Conservation (phyloP, 441 rosid species). For the Gossypium aridum region DNA sequence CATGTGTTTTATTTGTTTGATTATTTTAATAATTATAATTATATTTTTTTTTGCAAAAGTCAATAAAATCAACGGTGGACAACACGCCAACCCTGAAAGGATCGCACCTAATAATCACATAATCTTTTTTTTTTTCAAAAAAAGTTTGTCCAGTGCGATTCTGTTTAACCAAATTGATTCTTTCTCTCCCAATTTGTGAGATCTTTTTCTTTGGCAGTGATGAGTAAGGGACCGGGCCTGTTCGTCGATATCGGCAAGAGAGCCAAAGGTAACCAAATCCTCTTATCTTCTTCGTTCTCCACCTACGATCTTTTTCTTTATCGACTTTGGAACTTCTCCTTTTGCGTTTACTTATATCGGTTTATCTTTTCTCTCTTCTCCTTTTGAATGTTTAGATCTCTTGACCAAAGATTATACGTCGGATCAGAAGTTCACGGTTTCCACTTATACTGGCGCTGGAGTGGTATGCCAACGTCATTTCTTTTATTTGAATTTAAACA, state of each 20-base stretch:
- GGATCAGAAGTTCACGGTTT: conserved; percentile 65
- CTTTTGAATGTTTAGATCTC: conserved; percentile 42
- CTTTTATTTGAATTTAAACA: neutral
- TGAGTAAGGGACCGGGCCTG: conserved; percentile 72
- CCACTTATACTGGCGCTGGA: conserved; percentile 51
- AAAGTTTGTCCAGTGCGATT: neutral
- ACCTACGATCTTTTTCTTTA: conserved; percentile 7
- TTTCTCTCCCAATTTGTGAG: neutral
- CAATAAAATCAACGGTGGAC: too few relatives aligned
- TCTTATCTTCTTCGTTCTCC: neutral
- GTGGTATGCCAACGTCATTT: conserved; percentile 39
- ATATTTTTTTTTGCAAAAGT: neutral
- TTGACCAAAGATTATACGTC: conserved; percentile 62
- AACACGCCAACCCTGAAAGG: too few relatives aligned
- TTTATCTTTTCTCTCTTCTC: neutral
- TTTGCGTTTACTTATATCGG: too few relatives aligned
- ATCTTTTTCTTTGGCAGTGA: conserved; percentile 20
- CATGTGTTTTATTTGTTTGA: neutral
- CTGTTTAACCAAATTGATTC: conserved; percentile 8
- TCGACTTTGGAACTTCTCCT: too few relatives aligned
- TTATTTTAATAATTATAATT: too few relatives aligned
- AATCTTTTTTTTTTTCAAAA: too few relatives aligned
- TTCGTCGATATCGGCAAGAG: conserved; percentile 76
- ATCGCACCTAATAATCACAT: too few relatives aligned
- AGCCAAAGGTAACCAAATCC: conserved; percentile 46